Base-by-base conservation (phyloP, 352 stramenopile species). In the Globisporangium iwayamae region DNA sequence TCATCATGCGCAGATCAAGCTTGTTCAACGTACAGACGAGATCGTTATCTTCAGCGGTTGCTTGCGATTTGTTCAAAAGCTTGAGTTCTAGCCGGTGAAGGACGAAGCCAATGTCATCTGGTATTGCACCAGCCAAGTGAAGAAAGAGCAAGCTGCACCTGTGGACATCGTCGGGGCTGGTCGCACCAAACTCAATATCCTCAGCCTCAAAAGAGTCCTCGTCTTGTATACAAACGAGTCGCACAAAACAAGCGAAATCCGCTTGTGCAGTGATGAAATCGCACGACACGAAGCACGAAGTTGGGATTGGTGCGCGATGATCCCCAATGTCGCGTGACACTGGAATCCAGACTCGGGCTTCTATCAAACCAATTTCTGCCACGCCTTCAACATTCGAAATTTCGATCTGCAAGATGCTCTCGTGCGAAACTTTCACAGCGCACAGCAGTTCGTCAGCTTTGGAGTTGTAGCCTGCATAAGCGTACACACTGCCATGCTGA, bases 401-500 rank as follows among this genome's bases (percentile, higher is more conserved):
- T n/a, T 30, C n/a, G 8, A 53, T 50, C 2, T 48, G 22, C 11
- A 47, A 5, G 38, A 52, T 32, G 16, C 50, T 28, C 53, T 32
- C 28, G 54, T 74, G 39, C 36, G 54, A 48, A 60, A 69, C 8
- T 18, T 50, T 65, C 7, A 72, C 41, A n/a, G 39, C 61, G 11
- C 62, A 69, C 11, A 55, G 56, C 22, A 79, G 25, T 20, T 74
- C 70, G 9, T 47, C 60, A 0, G 30, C 34, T 16, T 74, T 66
- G 0, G 64, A 53, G 48, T 75, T 45, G 28, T 76, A 78, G 11
- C 52, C 52, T 3, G 57, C 64, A 16, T 60, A 48, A 41, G 67
- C 59, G 46, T 57, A 60, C 4, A 76, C 46, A 45, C 75, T 79
- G 22, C 68, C 73, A 60, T 73, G 54, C 75, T 83, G 52, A 9